Evolutionary conservation across 495 filamentous ascomycete genomes (phyloP).

Genomic region (Astrocystis sublimbata): DNA sequence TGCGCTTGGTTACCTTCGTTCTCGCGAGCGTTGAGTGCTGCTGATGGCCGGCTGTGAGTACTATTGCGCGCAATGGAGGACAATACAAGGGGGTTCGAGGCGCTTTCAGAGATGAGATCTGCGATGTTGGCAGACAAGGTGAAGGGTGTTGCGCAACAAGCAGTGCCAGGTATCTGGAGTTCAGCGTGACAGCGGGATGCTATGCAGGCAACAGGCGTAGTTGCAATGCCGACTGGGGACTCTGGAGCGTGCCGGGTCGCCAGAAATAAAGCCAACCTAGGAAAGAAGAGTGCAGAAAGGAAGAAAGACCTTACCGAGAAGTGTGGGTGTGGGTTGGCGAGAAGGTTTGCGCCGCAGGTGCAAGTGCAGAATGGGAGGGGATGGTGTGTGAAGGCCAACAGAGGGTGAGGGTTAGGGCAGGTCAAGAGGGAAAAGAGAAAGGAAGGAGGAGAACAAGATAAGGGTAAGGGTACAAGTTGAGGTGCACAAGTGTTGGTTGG

Average conservation of each 20-base stretch:
- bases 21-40: neutral
- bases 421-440: neutral
- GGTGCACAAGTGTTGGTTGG: neutral
- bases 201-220: neutral
- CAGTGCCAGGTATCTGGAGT: neutral
- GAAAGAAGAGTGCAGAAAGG: neutral
- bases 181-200: neutral
- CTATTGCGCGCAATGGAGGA: neutral
- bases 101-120: neutral
- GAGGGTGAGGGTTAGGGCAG: neutral
- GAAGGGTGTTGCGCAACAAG: neutral
- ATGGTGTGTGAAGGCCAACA: neutral
- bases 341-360: neutral
- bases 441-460: neutral
- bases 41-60: neutral
- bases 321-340: neutral
- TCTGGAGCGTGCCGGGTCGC: neutral
- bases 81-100: neutral
- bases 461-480: neutral
- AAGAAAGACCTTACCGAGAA: neutral
- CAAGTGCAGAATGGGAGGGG: neutral
- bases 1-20: neutral
- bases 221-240: neutral
- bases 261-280: neutral
- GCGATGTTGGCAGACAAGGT: neutral